These are phyloP conservation scores for Jamesozyma hellenica DNA, from an alignment of 805 yeast genomes.

Conservation along the genomic window DNA sequence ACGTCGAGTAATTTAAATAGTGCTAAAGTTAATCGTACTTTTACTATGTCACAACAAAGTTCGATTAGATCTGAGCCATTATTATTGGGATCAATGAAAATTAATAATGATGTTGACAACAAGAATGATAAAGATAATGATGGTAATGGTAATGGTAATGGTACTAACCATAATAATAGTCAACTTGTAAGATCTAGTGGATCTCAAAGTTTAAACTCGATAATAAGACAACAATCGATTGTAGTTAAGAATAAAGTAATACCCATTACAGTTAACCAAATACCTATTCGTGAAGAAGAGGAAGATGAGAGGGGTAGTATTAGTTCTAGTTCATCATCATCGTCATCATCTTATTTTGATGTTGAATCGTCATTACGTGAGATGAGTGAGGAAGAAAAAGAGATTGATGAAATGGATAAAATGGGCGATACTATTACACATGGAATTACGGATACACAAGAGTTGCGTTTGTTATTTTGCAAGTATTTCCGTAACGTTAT, in stretches of 20 bases:
- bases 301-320: constrained; percentile 10
- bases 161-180: too few species aligned
- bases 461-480: too few species aligned
- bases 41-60: neutral
- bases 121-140: too few species aligned
- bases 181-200: constrained; percentile 22
- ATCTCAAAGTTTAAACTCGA: constrained; percentile 17
- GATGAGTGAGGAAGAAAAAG: constrained; percentile 10
- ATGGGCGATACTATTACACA: too few species aligned
- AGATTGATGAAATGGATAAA: constrained; percentile 5
- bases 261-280: constrained; percentile 24
- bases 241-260: constrained; percentile 29
- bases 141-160: too few species aligned
- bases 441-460: too few species aligned
- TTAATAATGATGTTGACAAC: too few species aligned
- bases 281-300: constrained; percentile 22
- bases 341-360: constrained; percentile 6
- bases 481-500: too few species aligned
- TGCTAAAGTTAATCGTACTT: neutral
- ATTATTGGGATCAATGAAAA: too few species aligned
- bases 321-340: neutral
- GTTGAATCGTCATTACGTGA: constrained; percentile 4
- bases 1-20: constrained; percentile 10
- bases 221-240: constrained; percentile 28
- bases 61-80: neutral